Evolutionary conservation across 2,329 filamentous ascomycete species (phyloP).

Genomic region (Claviceps humidiphila): DNA sequence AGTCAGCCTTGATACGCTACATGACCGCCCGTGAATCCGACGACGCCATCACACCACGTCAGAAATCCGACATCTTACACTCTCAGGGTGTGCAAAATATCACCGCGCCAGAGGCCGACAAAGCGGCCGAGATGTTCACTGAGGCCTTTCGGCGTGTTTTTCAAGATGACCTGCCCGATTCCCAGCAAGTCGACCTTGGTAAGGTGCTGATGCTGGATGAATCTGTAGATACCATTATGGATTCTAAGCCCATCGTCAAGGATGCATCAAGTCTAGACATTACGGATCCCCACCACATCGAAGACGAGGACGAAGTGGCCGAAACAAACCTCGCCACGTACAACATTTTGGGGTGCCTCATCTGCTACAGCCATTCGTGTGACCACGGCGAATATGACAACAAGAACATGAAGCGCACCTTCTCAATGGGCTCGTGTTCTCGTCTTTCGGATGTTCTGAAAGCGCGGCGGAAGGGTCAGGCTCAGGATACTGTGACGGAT

Average conservation of each 20-base stretch:
- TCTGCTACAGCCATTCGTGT: constrained; percentile 47
- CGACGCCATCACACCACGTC: constrained; percentile 37
- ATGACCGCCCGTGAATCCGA: constrained; percentile 37
- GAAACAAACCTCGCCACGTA: constrained; percentile 41
- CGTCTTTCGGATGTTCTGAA: constrained; percentile 21
- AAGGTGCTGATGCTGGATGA: constrained; percentile 42
- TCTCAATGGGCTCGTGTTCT: constrained; percentile 29
- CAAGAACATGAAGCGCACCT: constrained; percentile 37
- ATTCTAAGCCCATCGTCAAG: constrained; percentile 40
- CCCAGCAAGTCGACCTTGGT: constrained; percentile 31
- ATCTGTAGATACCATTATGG: constrained; percentile 38
- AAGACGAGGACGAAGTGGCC: constrained; percentile 25
- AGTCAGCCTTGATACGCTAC: constrained; percentile 37
- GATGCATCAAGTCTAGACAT: constrained; percentile 25
- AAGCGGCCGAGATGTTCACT: constrained; percentile 36
- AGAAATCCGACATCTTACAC: constrained; percentile 38
- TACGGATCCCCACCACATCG: constrained; percentile 18
- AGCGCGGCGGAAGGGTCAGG: constrained; percentile 11
- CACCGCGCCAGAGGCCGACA: constrained; percentile 27
- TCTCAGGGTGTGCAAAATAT: constrained; percentile 27
- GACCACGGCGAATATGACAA: constrained; percentile 48
- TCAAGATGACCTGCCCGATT: constrained; percentile 17
- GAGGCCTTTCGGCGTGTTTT: constrained; percentile 46
- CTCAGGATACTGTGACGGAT: constrained; percentile 6
- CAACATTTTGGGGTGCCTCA: constrained; percentile 41